These are phyloP conservation scores for Closterium sp. DNA, from an alignment of 139 green algal species.

Conservation along the genomic window DNA sequence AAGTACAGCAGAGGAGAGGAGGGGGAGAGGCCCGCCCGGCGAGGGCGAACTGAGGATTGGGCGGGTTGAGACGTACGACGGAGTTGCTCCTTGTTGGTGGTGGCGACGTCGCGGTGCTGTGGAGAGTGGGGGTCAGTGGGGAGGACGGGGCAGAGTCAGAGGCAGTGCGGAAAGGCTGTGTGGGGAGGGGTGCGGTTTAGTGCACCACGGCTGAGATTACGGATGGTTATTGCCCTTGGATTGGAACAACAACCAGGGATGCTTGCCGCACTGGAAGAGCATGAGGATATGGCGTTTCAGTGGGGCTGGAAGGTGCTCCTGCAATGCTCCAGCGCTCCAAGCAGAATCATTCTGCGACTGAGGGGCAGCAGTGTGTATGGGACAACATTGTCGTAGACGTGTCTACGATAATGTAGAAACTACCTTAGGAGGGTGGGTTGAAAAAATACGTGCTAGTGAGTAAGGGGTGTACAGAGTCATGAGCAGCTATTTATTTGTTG, in stretches of 20 bases:
- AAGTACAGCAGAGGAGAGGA: not conserved
- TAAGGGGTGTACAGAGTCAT: not conserved
- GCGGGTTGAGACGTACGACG: too few relatives aligned
- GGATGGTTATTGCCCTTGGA: not conserved
- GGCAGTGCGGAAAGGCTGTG: not conserved
- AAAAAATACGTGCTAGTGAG: too few relatives aligned
- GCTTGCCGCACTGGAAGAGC: not conserved
- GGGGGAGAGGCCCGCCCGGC: too few relatives aligned
- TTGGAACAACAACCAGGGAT: not conserved
- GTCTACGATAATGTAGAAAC: not conserved
- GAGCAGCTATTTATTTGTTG: not conserved
- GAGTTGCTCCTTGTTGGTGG: too few relatives aligned
- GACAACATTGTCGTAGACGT: not conserved
- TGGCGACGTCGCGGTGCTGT: not conserved
- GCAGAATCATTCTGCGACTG: not conserved
- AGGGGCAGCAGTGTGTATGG: too few relatives aligned
- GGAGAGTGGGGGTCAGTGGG: not conserved
- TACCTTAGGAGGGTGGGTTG: not conserved
- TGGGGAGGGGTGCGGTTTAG: too few relatives aligned
- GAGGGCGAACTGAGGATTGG: too few relatives aligned
- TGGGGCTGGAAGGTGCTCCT: not conserved
- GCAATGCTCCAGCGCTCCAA: not conserved
- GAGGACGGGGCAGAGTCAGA: not conserved
- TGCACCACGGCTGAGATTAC: too few relatives aligned
- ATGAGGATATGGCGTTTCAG: not conserved